phyloP scores from a whole-genome alignment of 2,329 filamentous ascomycete genomes.

The Ophiostoma quercus region DNA sequence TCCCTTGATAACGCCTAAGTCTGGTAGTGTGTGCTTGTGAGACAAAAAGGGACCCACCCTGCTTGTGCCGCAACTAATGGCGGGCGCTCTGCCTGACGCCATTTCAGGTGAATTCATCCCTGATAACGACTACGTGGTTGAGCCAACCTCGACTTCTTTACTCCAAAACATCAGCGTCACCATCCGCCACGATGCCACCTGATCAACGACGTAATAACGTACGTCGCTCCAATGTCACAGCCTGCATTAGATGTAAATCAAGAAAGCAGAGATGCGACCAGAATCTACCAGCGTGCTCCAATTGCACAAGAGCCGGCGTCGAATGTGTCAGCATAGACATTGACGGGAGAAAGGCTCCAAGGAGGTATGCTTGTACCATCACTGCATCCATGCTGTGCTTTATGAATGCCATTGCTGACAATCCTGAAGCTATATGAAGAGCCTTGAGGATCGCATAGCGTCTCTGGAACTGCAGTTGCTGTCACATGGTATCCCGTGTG shows the following conservation, averaged over 20 bases:
- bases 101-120: not conserved
- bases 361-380: not conserved
- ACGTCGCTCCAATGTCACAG: not conserved
- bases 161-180: not conserved
- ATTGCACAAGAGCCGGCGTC: slow-evolving; percentile 4
- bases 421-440: not conserved
- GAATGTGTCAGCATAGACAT: slow-evolving; percentile 8
- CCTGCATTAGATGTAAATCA: not conserved
- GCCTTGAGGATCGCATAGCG: not conserved
- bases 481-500: not conserved
- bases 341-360: not conserved
- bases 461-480: not conserved
- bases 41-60: too few relatives aligned
- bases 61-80: too few relatives aligned
- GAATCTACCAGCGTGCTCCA: not conserved
- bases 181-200: not conserved
- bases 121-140: not conserved
- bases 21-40: too few relatives aligned
- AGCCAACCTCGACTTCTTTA: too few relatives aligned
- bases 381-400: not conserved
- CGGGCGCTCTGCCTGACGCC: too few relatives aligned
- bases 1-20: too few relatives aligned
- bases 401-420: not conserved
- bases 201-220: not conserved
- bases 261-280: slow-evolving; percentile 7